Evolutionary conservation across 106 monocot genomes (phyloP).

Genomic region (Agapanthus africanus): DNA sequence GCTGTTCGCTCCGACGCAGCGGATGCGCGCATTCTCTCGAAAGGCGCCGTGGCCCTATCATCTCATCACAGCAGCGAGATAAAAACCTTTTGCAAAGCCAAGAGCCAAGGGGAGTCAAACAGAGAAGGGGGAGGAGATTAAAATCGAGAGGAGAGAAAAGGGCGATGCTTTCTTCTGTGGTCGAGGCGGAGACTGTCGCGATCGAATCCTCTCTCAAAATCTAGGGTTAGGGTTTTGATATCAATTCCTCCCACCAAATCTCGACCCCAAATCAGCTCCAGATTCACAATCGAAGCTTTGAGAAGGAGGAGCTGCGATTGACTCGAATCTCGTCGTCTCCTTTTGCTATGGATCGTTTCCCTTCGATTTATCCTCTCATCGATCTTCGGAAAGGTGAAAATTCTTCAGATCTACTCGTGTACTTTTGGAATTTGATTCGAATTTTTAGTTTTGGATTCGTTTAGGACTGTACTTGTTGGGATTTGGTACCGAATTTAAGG

Average conservation of each 20-base stretch:
- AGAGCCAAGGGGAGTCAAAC: not conserved
- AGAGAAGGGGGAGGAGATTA: not conserved
- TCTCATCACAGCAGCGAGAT: not conserved
- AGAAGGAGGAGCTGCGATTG: not conserved
- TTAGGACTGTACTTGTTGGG: no score
- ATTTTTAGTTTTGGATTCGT: not conserved
- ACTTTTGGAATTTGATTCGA: not conserved
- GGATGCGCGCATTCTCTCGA: no score
- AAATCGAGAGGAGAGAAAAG: not conserved
- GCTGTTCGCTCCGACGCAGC: not conserved
- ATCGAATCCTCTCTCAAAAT: not conserved
- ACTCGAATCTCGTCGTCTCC: not conserved
- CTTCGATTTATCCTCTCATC: slow-evolving; percentile 11
- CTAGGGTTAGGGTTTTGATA: slow-evolving; percentile 6
- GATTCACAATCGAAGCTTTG: no score
- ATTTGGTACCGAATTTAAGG: no score
- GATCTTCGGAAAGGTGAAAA: slow-evolving; percentile 18
- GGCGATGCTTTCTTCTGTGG: slow-evolving; percentile 6
- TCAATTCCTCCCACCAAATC: not conserved
- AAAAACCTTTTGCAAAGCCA: no score
- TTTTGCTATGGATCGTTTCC: slow-evolving; percentile 13
- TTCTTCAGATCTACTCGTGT: slow-evolving; percentile 17
- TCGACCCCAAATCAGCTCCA: not conserved
- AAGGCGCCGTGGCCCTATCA: not conserved
- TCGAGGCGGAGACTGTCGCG: slow-evolving; percentile 3